Conservation (phyloP, 176 grass and related monocot genomes). For the Paspalum notatum region DNA sequence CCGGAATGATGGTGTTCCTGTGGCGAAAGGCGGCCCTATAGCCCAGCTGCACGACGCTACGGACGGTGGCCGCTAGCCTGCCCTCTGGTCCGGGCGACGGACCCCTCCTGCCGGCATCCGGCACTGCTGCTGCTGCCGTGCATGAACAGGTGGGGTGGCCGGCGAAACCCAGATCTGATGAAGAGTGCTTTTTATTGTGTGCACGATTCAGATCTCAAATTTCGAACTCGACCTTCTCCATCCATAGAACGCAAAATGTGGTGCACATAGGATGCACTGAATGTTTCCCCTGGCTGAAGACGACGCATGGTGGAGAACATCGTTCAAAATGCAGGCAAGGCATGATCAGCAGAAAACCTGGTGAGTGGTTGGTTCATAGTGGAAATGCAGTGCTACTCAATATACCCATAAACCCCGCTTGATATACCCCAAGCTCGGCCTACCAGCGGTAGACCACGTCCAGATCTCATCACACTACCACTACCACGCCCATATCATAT, state of each 20-base stretch:
- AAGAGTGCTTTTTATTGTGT: background rate
- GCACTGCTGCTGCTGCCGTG: background rate
- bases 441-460: constrained; percentile 42
- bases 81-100: background rate
- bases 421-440: constrained; percentile 26
- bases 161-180: constrained; percentile 29
- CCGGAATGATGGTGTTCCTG: background rate
- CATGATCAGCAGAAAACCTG: no score
- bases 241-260: no score
- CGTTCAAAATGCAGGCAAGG: no score
- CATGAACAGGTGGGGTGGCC: no score
- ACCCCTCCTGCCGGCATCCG: background rate
- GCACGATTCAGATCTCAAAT: background rate
- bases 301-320: no score
- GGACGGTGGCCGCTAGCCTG: constrained; percentile 5
- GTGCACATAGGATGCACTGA: no score
- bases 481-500: background rate
- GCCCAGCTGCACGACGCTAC: constrained; percentile 20
- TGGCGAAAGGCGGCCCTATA: background rate
- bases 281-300: no score
- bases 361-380: no score
- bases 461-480: background rate
- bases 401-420: no score
- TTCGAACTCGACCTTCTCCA: background rate
- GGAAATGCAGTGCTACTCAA: background rate